A percentile compares a stretch with the other conserved stretches of the same genome.
phyloP scores from a whole-genome alignment of 75 land plant species.

The Sequoiadendron giganteum region DNA sequence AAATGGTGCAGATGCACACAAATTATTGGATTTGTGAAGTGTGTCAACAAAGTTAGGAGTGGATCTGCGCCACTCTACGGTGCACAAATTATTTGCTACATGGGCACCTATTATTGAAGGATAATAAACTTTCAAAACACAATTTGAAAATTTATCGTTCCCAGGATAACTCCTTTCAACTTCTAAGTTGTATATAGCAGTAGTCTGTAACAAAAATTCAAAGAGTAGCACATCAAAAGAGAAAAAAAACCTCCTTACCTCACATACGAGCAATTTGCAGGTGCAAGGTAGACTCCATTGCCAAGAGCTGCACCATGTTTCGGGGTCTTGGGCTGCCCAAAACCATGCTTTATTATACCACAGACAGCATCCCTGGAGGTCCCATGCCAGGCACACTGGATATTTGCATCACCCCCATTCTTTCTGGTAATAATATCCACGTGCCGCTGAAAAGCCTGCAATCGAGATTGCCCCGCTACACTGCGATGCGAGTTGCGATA shows the following conservation, averaged over 20 bases:
- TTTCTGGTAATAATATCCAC: neutral
- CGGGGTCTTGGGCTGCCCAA: conserved; percentile 10
- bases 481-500: conserved; percentile 9
- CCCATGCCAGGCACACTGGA: conserved; percentile 18
- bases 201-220: too few species aligned
- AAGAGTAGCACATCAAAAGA: neutral
- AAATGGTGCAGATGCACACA: too few species aligned
- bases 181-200: too few species aligned
- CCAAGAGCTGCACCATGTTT: conserved; percentile 15
- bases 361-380: conserved; percentile 5
- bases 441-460: conserved; percentile 7
- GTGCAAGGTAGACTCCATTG: conserved; percentile 17
- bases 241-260: conserved; percentile 9
- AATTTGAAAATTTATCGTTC: conserved; percentile 22
- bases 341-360: conserved; percentile 14
- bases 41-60: neutral
- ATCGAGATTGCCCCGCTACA: conserved; percentile 12
- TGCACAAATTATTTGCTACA: neutral
- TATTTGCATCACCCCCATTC: conserved; percentile 12
- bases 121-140: conserved; percentile 34
- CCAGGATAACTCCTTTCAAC: neutral
- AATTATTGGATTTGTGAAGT: too few species aligned
- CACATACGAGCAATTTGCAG: neutral
- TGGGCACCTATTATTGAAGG: neutral
- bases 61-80: neutral